A percentile compares a stretch with the other conserved stretches of the same genome.
Evolutionary conservation across 2,329 filamentous ascomycete species (phyloP).

Genomic region (Calonectria multiphialidica): DNA sequence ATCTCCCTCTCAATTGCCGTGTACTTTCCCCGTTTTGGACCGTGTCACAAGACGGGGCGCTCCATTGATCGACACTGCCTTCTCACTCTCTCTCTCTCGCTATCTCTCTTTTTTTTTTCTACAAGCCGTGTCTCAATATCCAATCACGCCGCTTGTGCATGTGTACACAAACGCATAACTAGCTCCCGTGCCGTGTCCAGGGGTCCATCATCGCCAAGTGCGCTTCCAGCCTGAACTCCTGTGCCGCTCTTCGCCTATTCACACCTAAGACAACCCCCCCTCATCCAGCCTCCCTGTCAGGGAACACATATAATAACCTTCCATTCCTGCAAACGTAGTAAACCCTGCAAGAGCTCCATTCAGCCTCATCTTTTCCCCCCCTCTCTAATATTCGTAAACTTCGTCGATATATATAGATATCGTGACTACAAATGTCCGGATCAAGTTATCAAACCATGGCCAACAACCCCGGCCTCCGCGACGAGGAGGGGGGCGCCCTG

Average conservation of each 20-base stretch:
- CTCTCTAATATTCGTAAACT: not conserved
- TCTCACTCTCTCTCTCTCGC: no score
- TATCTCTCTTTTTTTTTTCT: not conserved
- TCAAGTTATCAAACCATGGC: constrained; percentile 43
- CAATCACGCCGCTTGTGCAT: not conserved
- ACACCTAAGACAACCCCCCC: not conserved
- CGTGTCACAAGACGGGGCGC: not conserved
- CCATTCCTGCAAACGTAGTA: not conserved
- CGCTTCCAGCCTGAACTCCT: constrained; percentile 11
- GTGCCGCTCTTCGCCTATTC: not conserved
- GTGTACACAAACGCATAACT: not conserved
- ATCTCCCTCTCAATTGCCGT: not conserved
- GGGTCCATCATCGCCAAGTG: constrained; percentile 4
- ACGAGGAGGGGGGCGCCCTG: constrained; percentile 50
- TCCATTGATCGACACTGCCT: not conserved
- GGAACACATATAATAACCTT: not conserved
- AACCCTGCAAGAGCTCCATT: no score
- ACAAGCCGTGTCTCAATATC: not conserved
- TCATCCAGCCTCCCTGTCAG: not conserved
- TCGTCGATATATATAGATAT: no score
- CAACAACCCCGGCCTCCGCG: constrained; percentile 25
- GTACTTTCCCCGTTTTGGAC: not conserved
- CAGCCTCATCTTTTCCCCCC: not conserved
- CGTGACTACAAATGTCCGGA: not conserved
- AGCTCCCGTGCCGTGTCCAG: not conserved